Evolutionary conservation across 208 protist genomes (phyloP), one percentile per base, ranked within the genome.

Genomic region (Wallacemonas sp.): DNA sequence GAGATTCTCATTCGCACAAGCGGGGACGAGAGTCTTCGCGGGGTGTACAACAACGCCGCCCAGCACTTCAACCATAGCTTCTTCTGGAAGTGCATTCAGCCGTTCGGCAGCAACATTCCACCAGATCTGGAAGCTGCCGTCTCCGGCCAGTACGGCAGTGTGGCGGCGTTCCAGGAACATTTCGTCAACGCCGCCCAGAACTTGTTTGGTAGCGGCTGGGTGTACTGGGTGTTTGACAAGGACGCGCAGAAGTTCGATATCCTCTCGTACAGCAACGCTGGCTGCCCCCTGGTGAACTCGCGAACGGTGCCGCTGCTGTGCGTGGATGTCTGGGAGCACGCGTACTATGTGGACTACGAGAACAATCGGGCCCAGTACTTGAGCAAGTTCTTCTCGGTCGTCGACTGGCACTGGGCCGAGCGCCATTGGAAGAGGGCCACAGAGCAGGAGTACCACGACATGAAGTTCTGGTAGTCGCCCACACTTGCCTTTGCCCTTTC

Each of bases 281-380:
- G 85, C 29, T 94, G 82, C 63, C 90, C 92, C 13, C 58, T 97
- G 26, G 81, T 75, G 10, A 78, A 84, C 41, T 45, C 57, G 33
- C 62, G 81, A 41, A 65, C 73, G 42, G 73, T 83, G 15, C 93
- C 93, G 38, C 59, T 97, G 29, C 73, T 98, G 12, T 93, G 84
- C 59, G 83, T 92, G 9, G 92, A 97, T 83, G 92, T 98, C 42
- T 98, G 93, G 92, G 93, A 98, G 75, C 96, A 98, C 70, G 83
- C 94, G n/a, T 98, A 97, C 68, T 98, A 98, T 66, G 79, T 97
- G 36, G 96, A 98, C 79, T 97, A 97, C 63, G 87, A 93, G 61
- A 97, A 97, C 76, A 77, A 89, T 34, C 84, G 92, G 17, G 84
- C 88, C 4, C 57, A 85, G 67, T 97, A 95, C 67, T 58, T 98